Base-by-base conservation (phyloP, 176 grass and related monocot genomes). In the Cenchrus americanus region DNA sequence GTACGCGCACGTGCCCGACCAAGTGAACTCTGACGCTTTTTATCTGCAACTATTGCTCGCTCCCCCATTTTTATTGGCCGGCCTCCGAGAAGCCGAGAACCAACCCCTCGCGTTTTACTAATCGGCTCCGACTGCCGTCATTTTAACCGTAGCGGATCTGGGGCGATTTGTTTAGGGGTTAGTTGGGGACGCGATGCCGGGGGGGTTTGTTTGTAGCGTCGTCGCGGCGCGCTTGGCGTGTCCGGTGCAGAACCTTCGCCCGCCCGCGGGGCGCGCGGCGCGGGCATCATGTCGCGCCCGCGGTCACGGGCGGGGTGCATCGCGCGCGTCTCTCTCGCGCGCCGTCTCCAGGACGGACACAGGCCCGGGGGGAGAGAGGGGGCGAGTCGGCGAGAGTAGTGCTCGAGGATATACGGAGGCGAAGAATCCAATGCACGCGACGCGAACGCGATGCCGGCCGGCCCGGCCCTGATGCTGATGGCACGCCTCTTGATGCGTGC, bases 171-270 rank as follows among this genome's bases (percentile, higher is more conserved):
- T 80, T 85, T 81, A 89, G 51, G 58, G 88, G 44, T 58, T 27
- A 67, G 71, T 64, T 86, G 87, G 83, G 83, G 83, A 82, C 34
- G 65, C 24, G 78, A 72, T 53, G 83, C 21, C 24, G 11, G 48
- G 18, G 57, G 18, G 57, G 18, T 32, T 26, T 89, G 88, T 89
- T 47, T 42, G 19, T 86, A 82, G 88, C 83, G 78, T 19, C n/a
- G 78, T 86, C 88, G 57, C 73, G 83, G 78, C 88, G 7, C 62
- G 73, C 19, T 86, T 90, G 88, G 78, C 78, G 14, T 58, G 34
- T 81, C 66, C 47, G 69, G 42, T 41, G 77, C 63, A 70, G 87
- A 89, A 86, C 83, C 78, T 89, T 82, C 81, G 37, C 60, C 59
- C 75, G 62, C 74, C n/a, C 46, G 46, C 9, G 46, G 46, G 46